These are phyloP conservation scores for Exutisphaerella laricina DNA, from an alignment of 2,329 filamentous ascomycete species.

Conservation along the genomic window DNA sequence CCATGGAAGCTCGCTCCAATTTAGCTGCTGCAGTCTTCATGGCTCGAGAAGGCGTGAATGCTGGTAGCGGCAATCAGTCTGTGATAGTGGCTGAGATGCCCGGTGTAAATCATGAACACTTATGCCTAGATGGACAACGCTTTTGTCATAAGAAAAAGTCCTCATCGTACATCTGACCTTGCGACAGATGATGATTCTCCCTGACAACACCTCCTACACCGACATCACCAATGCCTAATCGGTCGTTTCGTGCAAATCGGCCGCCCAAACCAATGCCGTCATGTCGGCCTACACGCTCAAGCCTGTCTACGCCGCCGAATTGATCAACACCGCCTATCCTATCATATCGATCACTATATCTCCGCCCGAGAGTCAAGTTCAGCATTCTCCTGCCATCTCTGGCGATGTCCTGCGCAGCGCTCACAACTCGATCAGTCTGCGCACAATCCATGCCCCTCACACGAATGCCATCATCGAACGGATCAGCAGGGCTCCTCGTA, in stretches of 20 bases:
- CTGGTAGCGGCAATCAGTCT: too few relatives aligned
- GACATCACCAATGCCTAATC: background rate
- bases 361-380: slow-evolving; percentile 9
- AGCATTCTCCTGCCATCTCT: slow-evolving; percentile 9
- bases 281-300: background rate
- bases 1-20: too few relatives aligned
- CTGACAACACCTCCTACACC: background rate
- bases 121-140: too few relatives aligned
- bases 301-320: slow-evolving; percentile 2
- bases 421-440: background rate
- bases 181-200: too few relatives aligned
- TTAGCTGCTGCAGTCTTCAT: too few relatives aligned
- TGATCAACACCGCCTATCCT: background rate
- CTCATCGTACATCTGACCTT: too few relatives aligned
- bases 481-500: background rate
- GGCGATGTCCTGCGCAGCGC: background rate
- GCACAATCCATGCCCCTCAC: background rate
- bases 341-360: slow-evolving; percentile 6
- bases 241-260: background rate
- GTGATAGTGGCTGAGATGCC: too few relatives aligned
- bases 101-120: too few relatives aligned
- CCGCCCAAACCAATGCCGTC: background rate
- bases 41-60: too few relatives aligned
- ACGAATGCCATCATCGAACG: background rate
- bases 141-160: too few relatives aligned